These are phyloP conservation scores for Elongisporangium prolatum DNA, from an alignment of 352 stramenopile species.

Conservation along the genomic window DNA sequence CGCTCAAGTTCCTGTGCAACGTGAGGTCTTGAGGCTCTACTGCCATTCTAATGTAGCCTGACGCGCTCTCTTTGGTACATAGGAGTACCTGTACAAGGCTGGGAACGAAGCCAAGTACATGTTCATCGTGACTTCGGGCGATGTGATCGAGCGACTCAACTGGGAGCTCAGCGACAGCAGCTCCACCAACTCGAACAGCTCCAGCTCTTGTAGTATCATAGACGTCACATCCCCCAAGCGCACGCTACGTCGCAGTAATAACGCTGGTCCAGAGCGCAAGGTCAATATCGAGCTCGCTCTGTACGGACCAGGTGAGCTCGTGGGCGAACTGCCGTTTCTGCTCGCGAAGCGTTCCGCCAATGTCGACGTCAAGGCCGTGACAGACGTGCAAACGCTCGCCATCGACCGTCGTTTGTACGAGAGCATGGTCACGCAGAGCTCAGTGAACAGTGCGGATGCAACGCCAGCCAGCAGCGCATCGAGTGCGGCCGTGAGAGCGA, in stretches of 20 bases:
- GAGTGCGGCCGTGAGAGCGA: constrained; percentile 26
- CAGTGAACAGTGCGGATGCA: no score
- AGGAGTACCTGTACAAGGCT: constrained; percentile 71
- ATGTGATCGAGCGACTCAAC: constrained; percentile 67
- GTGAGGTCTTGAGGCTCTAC: constrained; percentile 13
- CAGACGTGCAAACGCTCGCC: constrained; percentile 55
- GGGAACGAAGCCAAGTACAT: constrained; percentile 67
- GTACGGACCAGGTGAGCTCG: constrained; percentile 53
- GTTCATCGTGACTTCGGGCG: constrained; percentile 63
- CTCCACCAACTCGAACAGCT: not conserved
- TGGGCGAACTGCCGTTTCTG: constrained; percentile 55
- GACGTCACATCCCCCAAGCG: constrained; percentile 12
- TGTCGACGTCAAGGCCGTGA: constrained; percentile 69
- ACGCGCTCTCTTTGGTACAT: not conserved
- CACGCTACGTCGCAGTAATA: constrained; percentile 23
- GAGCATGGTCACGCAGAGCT: constrained; percentile 24
- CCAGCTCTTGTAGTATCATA: not conserved
- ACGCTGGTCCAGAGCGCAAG: constrained; percentile 47
- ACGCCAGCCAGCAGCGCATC: constrained; percentile 13
- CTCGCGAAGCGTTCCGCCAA: constrained; percentile 34
- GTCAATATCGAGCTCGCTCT: constrained; percentile 66
- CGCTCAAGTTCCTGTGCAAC: constrained; percentile 56
- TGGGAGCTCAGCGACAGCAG: constrained; percentile 23
- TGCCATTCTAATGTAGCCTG: not conserved
- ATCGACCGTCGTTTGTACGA: constrained; percentile 65